phyloP scores from a whole-genome alignment of 2,329 filamentous ascomycete species.

The Elsinoe ampelina region DNA sequence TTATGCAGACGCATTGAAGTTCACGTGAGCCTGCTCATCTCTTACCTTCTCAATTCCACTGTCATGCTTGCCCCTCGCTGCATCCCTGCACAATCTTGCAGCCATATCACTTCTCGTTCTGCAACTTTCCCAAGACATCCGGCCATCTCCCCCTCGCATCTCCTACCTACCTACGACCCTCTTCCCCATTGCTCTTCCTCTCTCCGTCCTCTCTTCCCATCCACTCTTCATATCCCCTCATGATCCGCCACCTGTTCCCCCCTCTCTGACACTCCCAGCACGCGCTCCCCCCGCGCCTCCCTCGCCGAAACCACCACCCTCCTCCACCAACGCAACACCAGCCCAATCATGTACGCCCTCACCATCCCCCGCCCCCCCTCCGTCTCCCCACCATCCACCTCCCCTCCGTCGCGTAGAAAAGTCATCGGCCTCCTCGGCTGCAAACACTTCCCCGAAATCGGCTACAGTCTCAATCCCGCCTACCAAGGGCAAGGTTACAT shows the following conservation, averaged over 20 bases:
- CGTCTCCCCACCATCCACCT: background rate
- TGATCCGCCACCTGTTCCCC: background rate
- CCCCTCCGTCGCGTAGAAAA: background rate
- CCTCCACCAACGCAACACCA: background rate
- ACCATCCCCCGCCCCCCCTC: background rate
- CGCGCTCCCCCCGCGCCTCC: background rate
- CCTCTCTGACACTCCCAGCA: background rate
- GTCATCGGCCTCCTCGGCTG: constrained; percentile 14
- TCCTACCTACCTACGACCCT: background rate
- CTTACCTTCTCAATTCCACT: background rate
- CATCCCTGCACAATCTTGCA: background rate
- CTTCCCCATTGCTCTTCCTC: background rate
- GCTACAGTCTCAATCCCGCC: constrained; percentile 17
- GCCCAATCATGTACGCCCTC: constrained; percentile 2
- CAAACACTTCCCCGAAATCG: constrained; percentile 16
- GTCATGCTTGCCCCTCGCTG: background rate
- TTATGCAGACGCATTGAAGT: background rate
- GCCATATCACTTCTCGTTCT: background rate
- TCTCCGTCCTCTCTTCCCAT: background rate
- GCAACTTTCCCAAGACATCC: background rate
- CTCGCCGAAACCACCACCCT: background rate
- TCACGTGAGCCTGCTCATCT: background rate
- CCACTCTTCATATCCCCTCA: too few species aligned
- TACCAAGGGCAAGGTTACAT: constrained; percentile 18
- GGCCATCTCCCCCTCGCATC: background rate